Evolutionary conservation across 805 yeast genomes (phyloP).

Genomic region (Candida xiaguanensis): DNA sequence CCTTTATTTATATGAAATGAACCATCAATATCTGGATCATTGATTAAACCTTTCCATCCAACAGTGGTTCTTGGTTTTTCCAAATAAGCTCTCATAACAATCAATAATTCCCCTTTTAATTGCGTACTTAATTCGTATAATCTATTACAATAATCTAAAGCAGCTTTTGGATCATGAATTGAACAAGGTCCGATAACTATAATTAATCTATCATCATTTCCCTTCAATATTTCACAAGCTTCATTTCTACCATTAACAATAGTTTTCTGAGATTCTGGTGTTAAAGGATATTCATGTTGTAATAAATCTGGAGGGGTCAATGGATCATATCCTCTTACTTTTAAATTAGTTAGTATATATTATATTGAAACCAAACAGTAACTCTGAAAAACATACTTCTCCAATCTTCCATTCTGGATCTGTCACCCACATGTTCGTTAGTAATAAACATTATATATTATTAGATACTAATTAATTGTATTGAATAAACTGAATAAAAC

Average conservation of each 20-base stretch:
- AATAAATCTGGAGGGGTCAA: constrained; percentile 91
- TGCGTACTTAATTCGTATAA: constrained; percentile 57
- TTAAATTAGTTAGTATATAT: constrained; percentile 13
- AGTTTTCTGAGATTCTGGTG: constrained; percentile 53
- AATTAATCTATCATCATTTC: constrained; percentile 81
- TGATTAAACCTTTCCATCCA: constrained; percentile 98
- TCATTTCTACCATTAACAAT: constrained; percentile 75
- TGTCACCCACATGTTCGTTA: constrained; percentile 82
- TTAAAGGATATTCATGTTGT: constrained; percentile 78
- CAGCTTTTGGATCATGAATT: constrained; percentile 90
- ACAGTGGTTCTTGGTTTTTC: constrained; percentile 99
- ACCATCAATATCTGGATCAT: constrained; percentile 94
- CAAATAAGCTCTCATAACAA: constrained; percentile 95
- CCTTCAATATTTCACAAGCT: constrained; percentile 68
- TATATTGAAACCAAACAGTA: background rate
- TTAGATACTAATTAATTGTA: too few species aligned
- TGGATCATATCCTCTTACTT: constrained; percentile 82
- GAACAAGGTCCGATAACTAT: constrained; percentile 97
- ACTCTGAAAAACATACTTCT: constrained; percentile 35
- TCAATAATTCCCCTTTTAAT: constrained; percentile 69
- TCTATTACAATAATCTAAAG: constrained; percentile 77
- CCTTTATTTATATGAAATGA: constrained; percentile 95
- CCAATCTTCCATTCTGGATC: constrained; percentile 59
- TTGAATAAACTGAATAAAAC: too few species aligned
- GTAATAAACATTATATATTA: constrained; percentile 66